These are phyloP conservation scores for Phialophora expanda DNA, from an alignment of 2,329 filamentous ascomycete species.

Conservation along the genomic window DNA sequence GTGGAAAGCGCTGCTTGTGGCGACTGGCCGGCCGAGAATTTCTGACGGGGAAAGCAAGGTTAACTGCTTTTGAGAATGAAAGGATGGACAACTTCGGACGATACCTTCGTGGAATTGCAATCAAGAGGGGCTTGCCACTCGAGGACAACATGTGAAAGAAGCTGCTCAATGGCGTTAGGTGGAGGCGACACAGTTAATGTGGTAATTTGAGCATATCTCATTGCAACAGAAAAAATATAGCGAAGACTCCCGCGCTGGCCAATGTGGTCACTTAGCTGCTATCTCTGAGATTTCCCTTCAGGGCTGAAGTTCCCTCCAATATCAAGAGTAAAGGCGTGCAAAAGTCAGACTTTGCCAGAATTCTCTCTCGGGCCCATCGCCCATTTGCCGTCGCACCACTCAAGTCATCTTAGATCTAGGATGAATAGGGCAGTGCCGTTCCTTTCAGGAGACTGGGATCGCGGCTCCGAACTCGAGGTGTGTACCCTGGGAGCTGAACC, in stretches of 20 bases:
- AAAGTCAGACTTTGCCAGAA: neutral
- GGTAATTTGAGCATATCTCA: neutral
- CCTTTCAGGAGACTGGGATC: neutral
- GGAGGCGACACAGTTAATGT: neutral
- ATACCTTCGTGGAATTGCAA: neutral
- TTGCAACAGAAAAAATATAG: neutral
- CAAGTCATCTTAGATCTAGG: neutral
- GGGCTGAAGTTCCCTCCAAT: no score
- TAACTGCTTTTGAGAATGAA: neutral
- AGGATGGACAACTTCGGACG: neutral
- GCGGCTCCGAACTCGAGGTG: neutral
- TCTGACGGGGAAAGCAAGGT: neutral
- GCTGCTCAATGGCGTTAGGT: neutral
- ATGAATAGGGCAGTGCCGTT: neutral
- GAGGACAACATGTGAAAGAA: neutral
- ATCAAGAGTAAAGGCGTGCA: neutral
- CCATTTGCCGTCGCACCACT: neutral
- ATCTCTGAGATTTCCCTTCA: neutral
- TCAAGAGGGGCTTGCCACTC: neutral
- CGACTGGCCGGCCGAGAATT: neutral
- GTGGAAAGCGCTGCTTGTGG: neutral
- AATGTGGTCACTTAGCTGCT: neutral
- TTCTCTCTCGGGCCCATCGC: neutral
- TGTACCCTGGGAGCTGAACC: neutral
- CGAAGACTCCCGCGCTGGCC: neutral